A percentile compares a stretch with the other conserved stretches of the same genome.
Evolutionary conservation across 202 grass and related monocot genomes (phyloP).

Genomic region (Carex arenaria): DNA sequence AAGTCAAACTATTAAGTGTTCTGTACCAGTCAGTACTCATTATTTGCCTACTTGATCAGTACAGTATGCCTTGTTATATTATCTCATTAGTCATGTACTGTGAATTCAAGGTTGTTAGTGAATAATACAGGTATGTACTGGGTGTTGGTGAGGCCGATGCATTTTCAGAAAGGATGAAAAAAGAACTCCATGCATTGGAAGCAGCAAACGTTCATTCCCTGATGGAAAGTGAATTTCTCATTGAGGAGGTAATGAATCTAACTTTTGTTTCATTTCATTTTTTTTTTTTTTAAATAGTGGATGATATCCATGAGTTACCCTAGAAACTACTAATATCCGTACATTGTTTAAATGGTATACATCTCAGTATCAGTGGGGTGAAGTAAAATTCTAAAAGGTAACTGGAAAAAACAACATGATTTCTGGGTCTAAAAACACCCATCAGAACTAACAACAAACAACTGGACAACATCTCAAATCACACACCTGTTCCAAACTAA

Average conservation of each 20-base stretch:
- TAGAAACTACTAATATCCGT: background rate
- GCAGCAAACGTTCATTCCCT: slow-evolving; percentile 89
- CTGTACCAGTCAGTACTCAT: background rate
- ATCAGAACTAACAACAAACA: background rate
- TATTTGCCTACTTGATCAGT: background rate
- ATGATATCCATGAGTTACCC: background rate
- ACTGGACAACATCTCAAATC: background rate
- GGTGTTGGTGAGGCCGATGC: slow-evolving; percentile 98
- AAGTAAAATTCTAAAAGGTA: background rate
- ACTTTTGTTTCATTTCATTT: background rate
- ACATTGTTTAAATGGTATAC: background rate
- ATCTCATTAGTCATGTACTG: background rate
- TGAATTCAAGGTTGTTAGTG: background rate
- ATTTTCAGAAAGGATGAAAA: slow-evolving; percentile 97
- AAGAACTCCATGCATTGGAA: slow-evolving; percentile 95
- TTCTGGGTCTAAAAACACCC: background rate
- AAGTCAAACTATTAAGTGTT: background rate
- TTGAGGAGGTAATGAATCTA: slow-evolving; percentile 66
- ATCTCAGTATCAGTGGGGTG: background rate
- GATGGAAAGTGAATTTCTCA: slow-evolving; percentile 88
- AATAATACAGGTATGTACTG: slow-evolving; percentile 87
- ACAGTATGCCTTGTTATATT: background rate
- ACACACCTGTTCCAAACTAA: background rate
- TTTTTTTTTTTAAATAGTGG: too few species aligned
- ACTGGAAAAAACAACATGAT: background rate